phyloP scores from a whole-genome alignment of 2,329 filamentous ascomycete species.

The Camillea tinctor region DNA sequence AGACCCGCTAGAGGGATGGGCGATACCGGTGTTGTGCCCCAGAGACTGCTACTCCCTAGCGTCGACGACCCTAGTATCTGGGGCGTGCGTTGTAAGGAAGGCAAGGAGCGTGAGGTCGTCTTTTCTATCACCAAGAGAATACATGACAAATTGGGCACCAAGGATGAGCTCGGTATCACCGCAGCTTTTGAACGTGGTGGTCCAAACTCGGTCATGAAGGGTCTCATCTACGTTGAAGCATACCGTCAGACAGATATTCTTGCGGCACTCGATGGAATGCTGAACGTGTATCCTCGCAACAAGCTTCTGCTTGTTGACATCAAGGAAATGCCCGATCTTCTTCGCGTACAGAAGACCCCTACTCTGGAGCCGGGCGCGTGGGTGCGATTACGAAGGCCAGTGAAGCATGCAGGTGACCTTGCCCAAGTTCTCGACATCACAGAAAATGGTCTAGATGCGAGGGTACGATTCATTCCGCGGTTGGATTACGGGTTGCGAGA shows the following conservation, averaged over 20 bases:
- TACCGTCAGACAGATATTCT: conserved; percentile 83
- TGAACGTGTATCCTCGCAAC: conserved; percentile 84
- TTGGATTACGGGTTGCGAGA: conserved; percentile 90
- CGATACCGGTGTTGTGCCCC: conserved; percentile 77
- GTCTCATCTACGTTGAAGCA: conserved; percentile 94
- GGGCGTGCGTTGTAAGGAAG: conserved; percentile 89
- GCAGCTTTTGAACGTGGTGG: conserved; percentile 88
- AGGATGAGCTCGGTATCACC: conserved; percentile 80
- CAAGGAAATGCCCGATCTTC: conserved; percentile 96
- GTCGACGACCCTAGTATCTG: conserved; percentile 96
- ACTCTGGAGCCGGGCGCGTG: conserved; percentile 84
- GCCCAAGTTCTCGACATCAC: conserved; percentile 92
- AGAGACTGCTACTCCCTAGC: conserved; percentile 82
- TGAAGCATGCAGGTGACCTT: conserved; percentile 84
- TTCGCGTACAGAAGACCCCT: conserved; percentile 84
- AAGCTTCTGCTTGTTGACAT: conserved; percentile 89
- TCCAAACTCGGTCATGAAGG: conserved; percentile 78
- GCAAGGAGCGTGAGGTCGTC: conserved; percentile 91
- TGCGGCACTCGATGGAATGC: conserved; percentile 76
- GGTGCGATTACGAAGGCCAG: conserved; percentile 79
- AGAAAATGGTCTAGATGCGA: conserved; percentile 85
- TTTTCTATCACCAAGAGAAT: conserved; percentile 86
- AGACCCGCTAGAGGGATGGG: conserved; percentile 62
- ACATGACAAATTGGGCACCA: conserved; percentile 74
- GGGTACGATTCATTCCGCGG: conserved; percentile 83